Percentiles rank a stretch among this genome's conserved stretches.
Conservation (phyloP, 2,329 filamentous ascomycete species). For the Ophiocordyceps camponoti-leonardi region DNA sequence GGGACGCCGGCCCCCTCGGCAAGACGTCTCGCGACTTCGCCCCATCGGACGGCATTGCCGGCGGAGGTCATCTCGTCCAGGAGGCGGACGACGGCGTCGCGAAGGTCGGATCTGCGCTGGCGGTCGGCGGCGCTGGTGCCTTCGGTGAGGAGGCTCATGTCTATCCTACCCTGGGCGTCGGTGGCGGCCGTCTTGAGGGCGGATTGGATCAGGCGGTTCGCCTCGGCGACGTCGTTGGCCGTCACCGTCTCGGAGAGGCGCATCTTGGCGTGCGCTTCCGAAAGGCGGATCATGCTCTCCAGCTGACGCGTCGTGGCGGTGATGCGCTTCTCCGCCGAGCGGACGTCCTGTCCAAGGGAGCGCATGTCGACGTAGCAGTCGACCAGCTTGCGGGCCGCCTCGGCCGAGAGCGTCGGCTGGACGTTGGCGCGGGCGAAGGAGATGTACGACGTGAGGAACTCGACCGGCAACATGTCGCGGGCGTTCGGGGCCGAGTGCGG, state of each 20-base stretch:
- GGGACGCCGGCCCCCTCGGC: constrained; percentile 52
- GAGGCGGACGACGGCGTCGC: constrained; percentile 55
- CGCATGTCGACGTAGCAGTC: constrained; percentile 89
- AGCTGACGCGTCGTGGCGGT: constrained; percentile 93
- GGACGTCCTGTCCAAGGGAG: constrained; percentile 74
- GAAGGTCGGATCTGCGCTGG: constrained; percentile 66
- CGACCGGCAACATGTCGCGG: constrained; percentile 73
- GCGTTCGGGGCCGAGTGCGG: constrained; percentile 64
- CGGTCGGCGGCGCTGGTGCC: constrained; percentile 84
- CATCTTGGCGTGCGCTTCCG: constrained; percentile 98
- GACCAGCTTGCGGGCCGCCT: constrained; percentile 70
- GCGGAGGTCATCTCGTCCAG: constrained; percentile 65
- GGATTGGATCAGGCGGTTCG: constrained; percentile 79
- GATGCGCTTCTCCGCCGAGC: constrained; percentile 83
- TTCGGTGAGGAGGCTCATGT: constrained; percentile 90
- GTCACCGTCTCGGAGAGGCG: constrained; percentile 64
- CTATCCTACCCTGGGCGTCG: constrained; percentile 79
- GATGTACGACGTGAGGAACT: constrained; percentile 93
- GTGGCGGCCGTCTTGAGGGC: constrained; percentile 97
- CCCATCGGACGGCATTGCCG: constrained; percentile 53
- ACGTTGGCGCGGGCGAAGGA: constrained; percentile 82
- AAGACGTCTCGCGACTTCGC: constrained; percentile 60
- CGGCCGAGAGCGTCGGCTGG: constrained; percentile 64
- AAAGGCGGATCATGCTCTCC: constrained; percentile 93
- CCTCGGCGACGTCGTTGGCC: constrained; percentile 69